phyloP scores from a whole-genome alignment of 73 alveolate species.

The Tetrahymena elliotti region DNA sequence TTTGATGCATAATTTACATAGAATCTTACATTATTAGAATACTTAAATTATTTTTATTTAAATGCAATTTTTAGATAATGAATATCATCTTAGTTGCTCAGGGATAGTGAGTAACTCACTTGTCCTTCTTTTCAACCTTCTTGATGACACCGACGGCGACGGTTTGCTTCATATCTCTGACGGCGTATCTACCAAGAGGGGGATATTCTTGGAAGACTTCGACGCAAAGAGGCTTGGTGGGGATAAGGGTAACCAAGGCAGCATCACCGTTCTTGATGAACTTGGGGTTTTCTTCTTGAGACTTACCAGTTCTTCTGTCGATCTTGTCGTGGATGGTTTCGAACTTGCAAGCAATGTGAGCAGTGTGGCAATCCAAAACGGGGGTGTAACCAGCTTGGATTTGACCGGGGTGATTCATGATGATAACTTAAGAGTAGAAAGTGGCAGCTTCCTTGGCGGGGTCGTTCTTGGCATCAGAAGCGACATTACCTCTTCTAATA shows the following conservation, averaged over 20 bases:
- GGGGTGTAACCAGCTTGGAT: constrained; percentile 92
- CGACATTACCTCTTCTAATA: constrained; percentile 64
- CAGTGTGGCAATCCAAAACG: constrained; percentile 94
- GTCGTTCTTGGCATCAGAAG: constrained; percentile 62
- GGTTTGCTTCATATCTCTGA: constrained; percentile 94
- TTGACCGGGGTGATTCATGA: constrained; percentile 91
- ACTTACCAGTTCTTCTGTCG: constrained; percentile 89
- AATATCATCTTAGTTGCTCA: background rate
- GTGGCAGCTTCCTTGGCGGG: constrained; percentile 51
- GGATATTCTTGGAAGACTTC: constrained; percentile 84
- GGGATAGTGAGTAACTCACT: background rate
- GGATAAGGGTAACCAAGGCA: constrained; percentile 73
- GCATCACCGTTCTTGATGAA: constrained; percentile 85
- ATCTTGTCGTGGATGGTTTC: constrained; percentile 59
- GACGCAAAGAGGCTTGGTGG: constrained; percentile 83
- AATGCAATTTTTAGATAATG: background rate
- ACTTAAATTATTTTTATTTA: background rate
- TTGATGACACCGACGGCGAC: constrained; percentile 95
- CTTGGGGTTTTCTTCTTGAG: constrained; percentile 80
- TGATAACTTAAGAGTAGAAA: constrained; percentile 86
- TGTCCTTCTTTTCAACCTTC: constrained; percentile 25
- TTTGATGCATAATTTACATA: background rate
- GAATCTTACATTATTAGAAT: background rate
- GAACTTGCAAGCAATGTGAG: constrained; percentile 93
- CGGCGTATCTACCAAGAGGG: constrained; percentile 95